These are phyloP conservation scores for Elasticomyces elasticus DNA, from an alignment of 495 filamentous ascomycete genomes.

Conservation along the genomic window DNA sequence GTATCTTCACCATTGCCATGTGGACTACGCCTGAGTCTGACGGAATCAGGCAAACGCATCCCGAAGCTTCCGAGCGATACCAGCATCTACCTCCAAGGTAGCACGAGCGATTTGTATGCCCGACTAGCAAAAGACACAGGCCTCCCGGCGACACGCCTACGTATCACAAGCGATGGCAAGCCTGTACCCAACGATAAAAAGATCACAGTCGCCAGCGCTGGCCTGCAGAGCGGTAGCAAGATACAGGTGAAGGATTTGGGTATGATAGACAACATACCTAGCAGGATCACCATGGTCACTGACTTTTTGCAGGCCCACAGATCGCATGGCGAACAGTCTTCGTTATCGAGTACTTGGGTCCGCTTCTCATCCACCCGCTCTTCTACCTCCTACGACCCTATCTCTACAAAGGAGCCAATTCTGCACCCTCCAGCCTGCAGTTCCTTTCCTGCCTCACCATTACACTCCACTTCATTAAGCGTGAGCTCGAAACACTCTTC, in stretches of 20 bases:
- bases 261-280: slow-evolving; percentile 33
- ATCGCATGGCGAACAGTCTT: slow-evolving; percentile 92
- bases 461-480: slow-evolving; percentile 81
- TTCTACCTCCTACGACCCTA: slow-evolving; percentile 60
- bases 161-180: slow-evolving; percentile 61
- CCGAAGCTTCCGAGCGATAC: slow-evolving; percentile 28
- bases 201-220: slow-evolving; percentile 49
- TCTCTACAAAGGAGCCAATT: slow-evolving; percentile 52
- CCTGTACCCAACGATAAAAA: slow-evolving; percentile 59
- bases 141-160: slow-evolving; percentile 50
- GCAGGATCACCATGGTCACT: neutral
- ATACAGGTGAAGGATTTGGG: slow-evolving; percentile 90
- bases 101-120: slow-evolving; percentile 41
- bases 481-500: slow-evolving; percentile 87
- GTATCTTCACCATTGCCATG: slow-evolving; percentile 16
- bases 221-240: slow-evolving; percentile 56
- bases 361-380: slow-evolving; percentile 79
- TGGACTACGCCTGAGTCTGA: neutral
- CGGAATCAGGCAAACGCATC: slow-evolving; percentile 30
- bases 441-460: slow-evolving; percentile 61
- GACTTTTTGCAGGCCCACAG: slow-evolving; percentile 57
- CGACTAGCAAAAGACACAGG: slow-evolving; percentile 45
- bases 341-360: slow-evolving; percentile 87
- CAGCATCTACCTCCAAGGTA: slow-evolving; percentile 23
- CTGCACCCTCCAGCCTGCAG: slow-evolving; percentile 54